Evolutionary conservation across 208 protist genomes (phyloP).

Genomic region (Kentomonas sorsogonicus): DNA sequence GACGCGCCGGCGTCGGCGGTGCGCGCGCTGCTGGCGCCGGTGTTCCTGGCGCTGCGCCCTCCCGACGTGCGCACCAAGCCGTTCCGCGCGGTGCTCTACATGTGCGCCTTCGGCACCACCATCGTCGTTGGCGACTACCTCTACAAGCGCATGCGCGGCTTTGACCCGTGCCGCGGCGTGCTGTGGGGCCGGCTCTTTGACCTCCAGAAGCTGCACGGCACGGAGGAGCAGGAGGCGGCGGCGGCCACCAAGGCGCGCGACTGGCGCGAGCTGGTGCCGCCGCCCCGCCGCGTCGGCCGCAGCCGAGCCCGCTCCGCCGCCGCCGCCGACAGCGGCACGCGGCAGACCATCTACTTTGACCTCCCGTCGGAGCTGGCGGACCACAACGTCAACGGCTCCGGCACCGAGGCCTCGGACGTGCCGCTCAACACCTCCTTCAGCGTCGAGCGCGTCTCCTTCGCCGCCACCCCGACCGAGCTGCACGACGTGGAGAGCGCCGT

Average conservation of each 20-base stretch:
- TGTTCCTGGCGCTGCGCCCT: no score
- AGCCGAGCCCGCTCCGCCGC: neutral
- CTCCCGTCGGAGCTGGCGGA: no score
- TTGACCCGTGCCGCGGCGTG: slow-evolving; percentile 59
- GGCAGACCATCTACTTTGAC: no score
- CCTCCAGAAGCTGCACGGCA: slow-evolving; percentile 19
- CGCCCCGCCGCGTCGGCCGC: slow-evolving; percentile 5
- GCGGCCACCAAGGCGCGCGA: slow-evolving; percentile 9
- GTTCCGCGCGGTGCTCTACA: slow-evolving; percentile 18
- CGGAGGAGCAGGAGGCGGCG: neutral
- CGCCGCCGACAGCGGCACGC: no score
- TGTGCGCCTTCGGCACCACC: slow-evolving; percentile 26
- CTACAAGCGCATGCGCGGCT: slow-evolving; percentile 55
- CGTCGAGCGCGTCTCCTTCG: slow-evolving; percentile 15
- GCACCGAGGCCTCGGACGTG: no score
- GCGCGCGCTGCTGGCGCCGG: no score
- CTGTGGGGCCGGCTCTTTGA: slow-evolving; percentile 62
- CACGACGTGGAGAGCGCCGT: slow-evolving; percentile 16
- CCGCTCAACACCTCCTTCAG: no score
- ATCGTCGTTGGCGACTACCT: slow-evolving; percentile 61
- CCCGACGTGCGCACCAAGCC: slow-evolving; percentile 19
- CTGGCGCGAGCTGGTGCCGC: slow-evolving; percentile 21
- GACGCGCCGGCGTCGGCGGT: no score
- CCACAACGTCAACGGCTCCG: no score
- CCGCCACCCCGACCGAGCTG: slow-evolving; percentile 17